Evolutionary conservation across 441 rosid species (phyloP).

Genomic region (Euphorbia corollata): DNA sequence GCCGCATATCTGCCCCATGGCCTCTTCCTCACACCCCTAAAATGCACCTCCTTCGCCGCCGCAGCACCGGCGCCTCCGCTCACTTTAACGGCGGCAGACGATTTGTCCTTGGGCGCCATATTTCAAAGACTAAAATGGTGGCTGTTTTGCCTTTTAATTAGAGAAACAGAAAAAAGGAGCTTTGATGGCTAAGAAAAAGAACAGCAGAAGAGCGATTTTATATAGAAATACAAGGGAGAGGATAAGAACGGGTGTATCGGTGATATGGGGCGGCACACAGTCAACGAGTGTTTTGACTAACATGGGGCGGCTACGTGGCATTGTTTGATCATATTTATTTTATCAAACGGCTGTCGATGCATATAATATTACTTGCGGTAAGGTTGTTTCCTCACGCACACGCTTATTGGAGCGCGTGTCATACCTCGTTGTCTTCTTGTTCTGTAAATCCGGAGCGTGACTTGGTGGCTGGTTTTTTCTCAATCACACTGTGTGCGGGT

Average conservation of each 20-base stretch:
- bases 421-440: slow-evolving; percentile 10
- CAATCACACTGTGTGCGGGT: neutral
- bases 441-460: slow-evolving; percentile 9
- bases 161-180: neutral
- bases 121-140: neutral
- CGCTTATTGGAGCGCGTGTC: neutral
- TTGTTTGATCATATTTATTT: slow-evolving; percentile 3
- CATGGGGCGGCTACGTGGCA: slow-evolving; percentile 33
- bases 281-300: slow-evolving; percentile 43
- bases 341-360: slow-evolving; percentile 27
- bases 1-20: slow-evolving; percentile 87
- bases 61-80: slow-evolving; percentile 7
- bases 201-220: neutral
- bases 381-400: slow-evolving; percentile 4
- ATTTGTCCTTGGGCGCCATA: slow-evolving; percentile 42
- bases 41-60: slow-evolving; percentile 39
- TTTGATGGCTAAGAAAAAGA: neutral
- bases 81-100: slow-evolving; percentile 13
- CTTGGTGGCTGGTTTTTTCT: slow-evolving; percentile 2
- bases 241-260: slow-evolving; percentile 10
- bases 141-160: neutral
- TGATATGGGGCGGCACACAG: slow-evolving; percentile 18
- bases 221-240: neutral
- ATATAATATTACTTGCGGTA: neutral
- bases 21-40: slow-evolving; percentile 72